Evolutionary conservation across 306 rosid species (phyloP), one percentile per base, ranked within the genome.

Genomic region (Sindora glabra): DNA sequence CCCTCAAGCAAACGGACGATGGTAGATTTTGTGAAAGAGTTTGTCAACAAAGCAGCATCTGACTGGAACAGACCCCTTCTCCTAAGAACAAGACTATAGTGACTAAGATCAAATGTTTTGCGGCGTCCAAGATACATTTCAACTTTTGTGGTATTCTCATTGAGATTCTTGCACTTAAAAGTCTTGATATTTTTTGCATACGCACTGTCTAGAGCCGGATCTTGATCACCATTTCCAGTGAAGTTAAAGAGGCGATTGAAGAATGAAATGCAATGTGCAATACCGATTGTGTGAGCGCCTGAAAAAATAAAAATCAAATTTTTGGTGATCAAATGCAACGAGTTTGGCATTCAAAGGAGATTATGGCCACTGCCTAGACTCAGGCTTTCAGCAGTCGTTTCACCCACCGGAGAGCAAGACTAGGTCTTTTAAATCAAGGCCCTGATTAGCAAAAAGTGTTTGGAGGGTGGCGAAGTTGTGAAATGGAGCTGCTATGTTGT

Each of bases 91-190:
- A 45, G 77, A 0, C 64, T 34, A 51, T 71, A 91, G 68, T 83
- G 88, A 71, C 83, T 58, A 3, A 85, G 77, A 63, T 91, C 98
- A 68, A 91, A 91, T 21, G 90, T 77, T 4, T 78, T 59, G 42
- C 52, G 73, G 48, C 98, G 88, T 41, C 98, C 98, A 0, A 96
- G 98, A 59, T 91, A 96, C 98, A 92, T 79, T 71, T 87, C 95
- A 18, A 85, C 62, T 1, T 29, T 39, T 46, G 86, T 75, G 17
- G 65, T 71, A 16, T 57, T 69, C 30, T 81, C 96, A 30, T 3
- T 81, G 6, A 47, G 64, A 24, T 12, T 79, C 60, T 49, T 77
- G 68, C 98, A 92, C 67, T 88, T 92, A 0, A 23, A 68, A 0
- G 64, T 73, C 62, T 78, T 88, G 2, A 92, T 80, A 71, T 81